phyloP scores from a whole-genome alignment of 305 asterid species.

The Caryopteris hybrid region DNA sequence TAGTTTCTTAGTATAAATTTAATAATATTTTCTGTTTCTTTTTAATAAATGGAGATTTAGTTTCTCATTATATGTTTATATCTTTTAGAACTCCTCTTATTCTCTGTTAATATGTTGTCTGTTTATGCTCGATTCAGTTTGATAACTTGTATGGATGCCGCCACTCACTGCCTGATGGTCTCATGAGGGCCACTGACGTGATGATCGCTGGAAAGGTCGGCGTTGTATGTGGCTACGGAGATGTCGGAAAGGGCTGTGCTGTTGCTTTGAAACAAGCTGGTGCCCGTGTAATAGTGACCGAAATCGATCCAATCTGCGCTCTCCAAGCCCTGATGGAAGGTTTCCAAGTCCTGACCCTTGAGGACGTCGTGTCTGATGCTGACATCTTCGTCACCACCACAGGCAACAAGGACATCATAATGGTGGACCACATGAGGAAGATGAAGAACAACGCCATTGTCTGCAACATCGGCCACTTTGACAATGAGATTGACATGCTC shows the following conservation, averaged over 20 bases:
- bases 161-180: slow-evolving; percentile 23
- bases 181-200: slow-evolving; percentile 22
- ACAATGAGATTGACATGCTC: slow-evolving; percentile 50
- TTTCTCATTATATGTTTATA: no score
- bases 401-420: slow-evolving; percentile 61
- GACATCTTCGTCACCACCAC: slow-evolving; percentile 62
- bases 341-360: slow-evolving; percentile 43
- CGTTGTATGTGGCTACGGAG: slow-evolving; percentile 20
- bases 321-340: slow-evolving; percentile 64
- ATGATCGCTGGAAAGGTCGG: slow-evolving; percentile 27
- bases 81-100: no score
- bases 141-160: slow-evolving; percentile 28
- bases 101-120: no score
- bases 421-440: slow-evolving; percentile 54
- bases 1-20: not conserved
- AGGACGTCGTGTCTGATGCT: slow-evolving; percentile 30
- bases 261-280: slow-evolving; percentile 17
- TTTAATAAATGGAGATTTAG: no score
- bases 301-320: slow-evolving; percentile 58
- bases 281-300: slow-evolving; percentile 37
- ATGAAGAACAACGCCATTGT: slow-evolving; percentile 64
- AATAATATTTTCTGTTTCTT: no score
- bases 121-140: slow-evolving; percentile 6
- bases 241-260: slow-evolving; percentile 22
- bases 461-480: slow-evolving; percentile 66